Percentiles rank a stretch among this genome's conserved stretches.
These are phyloP conservation scores for Exophiala sp. DNA, from an alignment of 2,329 filamentous ascomycete genomes.

Conservation along the genomic window DNA sequence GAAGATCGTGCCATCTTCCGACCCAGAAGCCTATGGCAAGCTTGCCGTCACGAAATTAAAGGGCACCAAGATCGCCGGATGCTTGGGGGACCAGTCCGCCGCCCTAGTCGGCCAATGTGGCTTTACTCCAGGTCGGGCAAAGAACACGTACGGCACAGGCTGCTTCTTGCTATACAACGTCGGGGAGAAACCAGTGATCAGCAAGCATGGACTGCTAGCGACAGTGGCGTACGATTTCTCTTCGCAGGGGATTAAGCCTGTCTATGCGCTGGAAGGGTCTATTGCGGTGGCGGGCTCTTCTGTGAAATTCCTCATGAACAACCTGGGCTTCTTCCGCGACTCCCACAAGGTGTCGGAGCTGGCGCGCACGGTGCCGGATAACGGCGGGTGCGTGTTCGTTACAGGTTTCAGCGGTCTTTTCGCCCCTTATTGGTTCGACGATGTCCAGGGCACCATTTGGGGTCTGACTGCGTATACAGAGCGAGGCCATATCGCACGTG, in stretches of 20 bases:
- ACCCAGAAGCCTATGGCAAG: slow-evolving; percentile 59
- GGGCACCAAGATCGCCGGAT: slow-evolving; percentile 64
- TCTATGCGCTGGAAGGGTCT: slow-evolving; percentile 69
- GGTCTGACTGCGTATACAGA: slow-evolving; percentile 71
- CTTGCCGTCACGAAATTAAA: slow-evolving; percentile 56
- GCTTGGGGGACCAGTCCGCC: slow-evolving; percentile 70
- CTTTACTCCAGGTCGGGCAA: slow-evolving; percentile 67
- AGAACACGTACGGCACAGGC: slow-evolving; percentile 77
- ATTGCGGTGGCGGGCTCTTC: slow-evolving; percentile 67
- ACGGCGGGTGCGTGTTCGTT: slow-evolving; percentile 70
- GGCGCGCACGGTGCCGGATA: slow-evolving; percentile 56
- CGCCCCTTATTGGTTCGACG: slow-evolving; percentile 80
- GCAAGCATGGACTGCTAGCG: slow-evolving; percentile 64
- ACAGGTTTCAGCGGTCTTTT: slow-evolving; percentile 78
- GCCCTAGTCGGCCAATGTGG: slow-evolving; percentile 73
- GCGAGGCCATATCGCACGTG: slow-evolving; percentile 70
- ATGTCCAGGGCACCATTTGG: slow-evolving; percentile 71
- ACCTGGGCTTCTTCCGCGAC: slow-evolving; percentile 50
- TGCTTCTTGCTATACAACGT: slow-evolving; percentile 78
- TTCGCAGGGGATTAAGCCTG: slow-evolving; percentile 50
- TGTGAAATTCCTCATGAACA: slow-evolving; percentile 60
- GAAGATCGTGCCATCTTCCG: slow-evolving; percentile 67
- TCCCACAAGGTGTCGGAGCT: slow-evolving; percentile 52
- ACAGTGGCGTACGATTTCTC: slow-evolving; percentile 72
- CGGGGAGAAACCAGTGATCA: slow-evolving; percentile 69